Conservation (phyloP, 2,329 filamentous ascomycete species). For the Fusarium nurragi region DNA sequence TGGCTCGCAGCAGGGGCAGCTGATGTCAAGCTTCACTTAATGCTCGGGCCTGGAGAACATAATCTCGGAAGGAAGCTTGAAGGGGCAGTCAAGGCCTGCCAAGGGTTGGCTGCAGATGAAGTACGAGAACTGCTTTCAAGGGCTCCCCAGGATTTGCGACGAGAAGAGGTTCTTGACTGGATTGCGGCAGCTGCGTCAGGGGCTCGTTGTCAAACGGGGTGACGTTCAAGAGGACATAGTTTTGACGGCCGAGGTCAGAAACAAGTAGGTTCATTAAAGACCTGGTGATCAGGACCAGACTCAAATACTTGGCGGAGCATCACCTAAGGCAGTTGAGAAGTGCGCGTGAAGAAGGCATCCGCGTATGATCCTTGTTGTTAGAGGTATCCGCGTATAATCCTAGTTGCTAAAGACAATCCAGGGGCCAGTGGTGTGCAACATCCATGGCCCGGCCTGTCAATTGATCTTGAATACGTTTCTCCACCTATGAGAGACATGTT, state of each 20-base stretch:
- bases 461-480: background rate
- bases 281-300: background rate
- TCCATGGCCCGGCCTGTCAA: background rate
- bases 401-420: background rate
- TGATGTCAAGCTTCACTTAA: constrained; percentile 30
- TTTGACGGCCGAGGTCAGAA: background rate
- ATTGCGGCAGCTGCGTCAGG: constrained; percentile 1
- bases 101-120: background rate
- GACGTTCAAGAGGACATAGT: background rate
- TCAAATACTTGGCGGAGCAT: background rate
- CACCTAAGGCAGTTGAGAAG: background rate
- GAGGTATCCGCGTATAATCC: background rate
- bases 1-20: constrained; percentile 48
- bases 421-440: no score
- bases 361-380: background rate
- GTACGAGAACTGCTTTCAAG: constrained; percentile 15
- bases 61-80: constrained; percentile 25
- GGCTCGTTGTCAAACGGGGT: background rate
- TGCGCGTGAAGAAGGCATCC: background rate
- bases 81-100: constrained; percentile 1
- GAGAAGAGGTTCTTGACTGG: constrained; percentile 29
- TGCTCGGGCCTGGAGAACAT: constrained; percentile 34
- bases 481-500: background rate
- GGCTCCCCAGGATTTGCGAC: constrained; percentile 11
- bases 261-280: background rate